These are phyloP conservation scores for Alternaria postmessia DNA, from an alignment of 2,329 filamentous ascomycete genomes.

Conservation along the genomic window DNA sequence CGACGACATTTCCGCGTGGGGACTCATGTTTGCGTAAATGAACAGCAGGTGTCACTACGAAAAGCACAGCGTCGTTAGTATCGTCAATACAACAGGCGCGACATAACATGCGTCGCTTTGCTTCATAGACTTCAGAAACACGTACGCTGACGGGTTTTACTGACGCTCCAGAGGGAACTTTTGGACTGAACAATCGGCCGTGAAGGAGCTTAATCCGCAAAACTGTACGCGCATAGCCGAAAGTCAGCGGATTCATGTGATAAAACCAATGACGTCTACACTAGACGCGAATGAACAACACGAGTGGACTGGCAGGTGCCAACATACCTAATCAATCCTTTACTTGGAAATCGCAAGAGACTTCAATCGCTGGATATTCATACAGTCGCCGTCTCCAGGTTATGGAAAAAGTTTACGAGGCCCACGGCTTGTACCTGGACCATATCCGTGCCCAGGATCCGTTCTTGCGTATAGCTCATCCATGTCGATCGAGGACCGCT, in stretches of 20 bases:
- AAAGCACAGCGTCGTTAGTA: slow-evolving; percentile 2
- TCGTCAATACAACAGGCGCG: not conserved
- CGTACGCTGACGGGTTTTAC: slow-evolving; percentile 14
- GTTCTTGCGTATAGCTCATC: slow-evolving; percentile 24
- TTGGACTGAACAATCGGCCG: not conserved
- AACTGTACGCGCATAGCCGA: slow-evolving; percentile 3
- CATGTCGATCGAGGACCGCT: slow-evolving; percentile 28
- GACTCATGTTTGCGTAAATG: slow-evolving; percentile 37
- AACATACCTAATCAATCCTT: slow-evolving; percentile 3
- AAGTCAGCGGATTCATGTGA: slow-evolving; percentile 17
- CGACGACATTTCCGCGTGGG: slow-evolving; percentile 43
- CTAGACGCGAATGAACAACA: slow-evolving; percentile 9
- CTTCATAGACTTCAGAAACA: not conserved
- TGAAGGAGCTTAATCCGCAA: not conserved
- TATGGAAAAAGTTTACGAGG: slow-evolving; percentile 26
- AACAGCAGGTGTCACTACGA: not conserved
- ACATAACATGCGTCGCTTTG: not conserved
- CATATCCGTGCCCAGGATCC: slow-evolving; percentile 25
- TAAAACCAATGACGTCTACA: slow-evolving; percentile 34
- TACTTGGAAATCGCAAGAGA: slow-evolving; percentile 1
- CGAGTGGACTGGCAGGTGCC: not conserved
- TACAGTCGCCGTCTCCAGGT: slow-evolving; percentile 7
- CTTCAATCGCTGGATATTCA: not conserved
- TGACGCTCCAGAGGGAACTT: slow-evolving; percentile 1
- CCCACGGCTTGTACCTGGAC: slow-evolving; percentile 31